Evolutionary conservation across 257 asterid genomes (phyloP).

Genomic region (Datura wrightii): DNA sequence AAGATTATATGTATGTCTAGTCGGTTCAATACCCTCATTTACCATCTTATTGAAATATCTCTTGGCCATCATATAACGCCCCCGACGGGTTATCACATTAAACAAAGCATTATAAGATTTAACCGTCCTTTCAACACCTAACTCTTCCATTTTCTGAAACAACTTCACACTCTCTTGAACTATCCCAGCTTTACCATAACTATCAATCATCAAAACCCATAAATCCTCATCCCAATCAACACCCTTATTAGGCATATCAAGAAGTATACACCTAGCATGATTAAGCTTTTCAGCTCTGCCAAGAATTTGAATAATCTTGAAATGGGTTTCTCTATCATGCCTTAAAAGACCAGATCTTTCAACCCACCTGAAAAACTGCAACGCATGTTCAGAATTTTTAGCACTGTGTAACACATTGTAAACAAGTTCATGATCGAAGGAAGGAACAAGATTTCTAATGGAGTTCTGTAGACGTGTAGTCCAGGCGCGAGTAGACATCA

Average conservation of each 20-base stretch:
- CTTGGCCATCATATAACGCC: conserved; percentile 87
- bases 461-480: conserved; percentile 91
- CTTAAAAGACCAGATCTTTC: conserved; percentile 70
- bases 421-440: conserved; percentile 73
- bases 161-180: conserved; percentile 95
- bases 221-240: conserved; percentile 92
- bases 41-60: conserved; percentile 87
- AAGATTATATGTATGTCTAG: conserved; percentile 71
- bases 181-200: conserved; percentile 83
- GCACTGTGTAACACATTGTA: conserved; percentile 80
- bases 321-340: conserved; percentile 71
- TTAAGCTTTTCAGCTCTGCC: conserved; percentile 79
- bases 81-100: conserved; percentile 77
- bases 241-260: conserved; percentile 87
- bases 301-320: conserved; percentile 75
- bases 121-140: conserved; percentile 66
- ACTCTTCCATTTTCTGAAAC: conserved; percentile 80
- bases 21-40: conserved; percentile 78
- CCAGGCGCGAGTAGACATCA: conserved; percentile 93
- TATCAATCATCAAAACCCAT: conserved; percentile 79
- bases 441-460: conserved; percentile 69
- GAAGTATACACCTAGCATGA: conserved; percentile 83
- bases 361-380: conserved; percentile 96
- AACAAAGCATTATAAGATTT: conserved; percentile 75
- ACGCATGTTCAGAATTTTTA: conserved; percentile 78